Base-by-base conservation (phyloP, 495 filamentous ascomycete species). In the Friedmanniomyces endolithicus region DNA sequence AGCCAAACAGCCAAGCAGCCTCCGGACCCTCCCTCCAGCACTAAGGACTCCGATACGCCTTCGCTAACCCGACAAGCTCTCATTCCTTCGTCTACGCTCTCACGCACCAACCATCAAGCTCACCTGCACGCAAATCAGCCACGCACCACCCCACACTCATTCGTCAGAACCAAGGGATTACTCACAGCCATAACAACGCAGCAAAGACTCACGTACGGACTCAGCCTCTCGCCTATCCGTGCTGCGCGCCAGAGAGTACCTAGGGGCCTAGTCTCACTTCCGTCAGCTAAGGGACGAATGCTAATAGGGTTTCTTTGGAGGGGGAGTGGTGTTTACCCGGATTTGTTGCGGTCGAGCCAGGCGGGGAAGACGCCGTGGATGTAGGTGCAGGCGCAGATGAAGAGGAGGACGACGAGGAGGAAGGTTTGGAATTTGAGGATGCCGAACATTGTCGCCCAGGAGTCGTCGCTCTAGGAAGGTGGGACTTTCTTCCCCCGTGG, bases 371-470 rank as follows among this genome's bases (percentile, higher is more conserved):
- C 78, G 59, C 85, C 83, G 72, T 97, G 92, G 37, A 87, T 79
- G 74, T 97, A 95, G 45, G 92, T 78, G 70, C 84, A 88, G 31
- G 92, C 96, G 74, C 92, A 98, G 65, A 98, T 92, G 57, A 90
- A 79, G 62, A 98, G 86, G 43, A 97, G 82, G 63, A 98, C 83
- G 63, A 95, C 88, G 61, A 96, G 79, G 40, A 98, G 78, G 53
- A 96, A 82, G 50, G 86, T 88, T 66, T 94, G 86, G 76, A 98
- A 95, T 72, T 97, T 95, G 81, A 98, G 97, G 58, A 98, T 82
- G 27, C 94, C 92, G 58, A 90, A 84, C 92, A 61, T 61, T 16
- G 24, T 53, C 2, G 9, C 3, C 27, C 27, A 9, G 9, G 95
- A 60, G 47, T 61, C 20, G n/a, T n/a, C n/a, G n/a, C n/a, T n/a